These are phyloP conservation scores for Prunus fruticosa DNA, from an alignment of 306 rosid species.

Conservation along the genomic window DNA sequence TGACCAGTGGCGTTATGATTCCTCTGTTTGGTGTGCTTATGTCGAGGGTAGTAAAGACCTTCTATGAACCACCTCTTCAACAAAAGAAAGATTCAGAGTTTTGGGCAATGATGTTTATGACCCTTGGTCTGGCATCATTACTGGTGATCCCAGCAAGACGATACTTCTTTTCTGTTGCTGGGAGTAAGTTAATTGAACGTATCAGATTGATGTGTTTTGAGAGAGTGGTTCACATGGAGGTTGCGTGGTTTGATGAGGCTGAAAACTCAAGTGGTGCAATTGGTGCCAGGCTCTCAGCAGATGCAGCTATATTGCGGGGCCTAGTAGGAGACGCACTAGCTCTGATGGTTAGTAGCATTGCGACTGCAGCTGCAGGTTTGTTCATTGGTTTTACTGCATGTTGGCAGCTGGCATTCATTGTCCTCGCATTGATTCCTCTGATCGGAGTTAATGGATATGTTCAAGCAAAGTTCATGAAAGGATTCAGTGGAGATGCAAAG, in stretches of 20 bases:
- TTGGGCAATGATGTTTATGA: slow-evolving; percentile 62
- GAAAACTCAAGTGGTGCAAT: slow-evolving; percentile 69
- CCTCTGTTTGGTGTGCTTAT: slow-evolving; percentile 62
- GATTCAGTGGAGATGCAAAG: slow-evolving; percentile 79
- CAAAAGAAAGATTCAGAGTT: slow-evolving; percentile 57
- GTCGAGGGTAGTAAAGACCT: slow-evolving; percentile 59
- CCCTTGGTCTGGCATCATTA: slow-evolving; percentile 50
- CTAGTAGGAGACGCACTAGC: slow-evolving; percentile 74
- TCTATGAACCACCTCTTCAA: slow-evolving; percentile 54
- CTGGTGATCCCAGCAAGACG: slow-evolving; percentile 42
- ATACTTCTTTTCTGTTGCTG: slow-evolving; percentile 74
- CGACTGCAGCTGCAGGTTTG: slow-evolving; percentile 60
- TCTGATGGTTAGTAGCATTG: slow-evolving; percentile 47
- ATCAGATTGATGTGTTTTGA: slow-evolving; percentile 67
- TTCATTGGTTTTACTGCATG: slow-evolving; percentile 64
- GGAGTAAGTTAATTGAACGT: slow-evolving; percentile 67
- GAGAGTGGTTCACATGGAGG: slow-evolving; percentile 74
- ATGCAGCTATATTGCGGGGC: slow-evolving; percentile 69
- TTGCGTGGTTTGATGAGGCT: slow-evolving; percentile 84
- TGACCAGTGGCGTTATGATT: slow-evolving; percentile 48
- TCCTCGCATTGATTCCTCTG: slow-evolving; percentile 63
- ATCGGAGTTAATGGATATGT: slow-evolving; percentile 63
- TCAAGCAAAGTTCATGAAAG: slow-evolving; percentile 76
- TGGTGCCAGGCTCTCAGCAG: slow-evolving; percentile 83
- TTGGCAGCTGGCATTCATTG: slow-evolving; percentile 64